Base-by-base conservation (phyloP, 208 protist species). In the Leishmania gerbilli region DNA sequence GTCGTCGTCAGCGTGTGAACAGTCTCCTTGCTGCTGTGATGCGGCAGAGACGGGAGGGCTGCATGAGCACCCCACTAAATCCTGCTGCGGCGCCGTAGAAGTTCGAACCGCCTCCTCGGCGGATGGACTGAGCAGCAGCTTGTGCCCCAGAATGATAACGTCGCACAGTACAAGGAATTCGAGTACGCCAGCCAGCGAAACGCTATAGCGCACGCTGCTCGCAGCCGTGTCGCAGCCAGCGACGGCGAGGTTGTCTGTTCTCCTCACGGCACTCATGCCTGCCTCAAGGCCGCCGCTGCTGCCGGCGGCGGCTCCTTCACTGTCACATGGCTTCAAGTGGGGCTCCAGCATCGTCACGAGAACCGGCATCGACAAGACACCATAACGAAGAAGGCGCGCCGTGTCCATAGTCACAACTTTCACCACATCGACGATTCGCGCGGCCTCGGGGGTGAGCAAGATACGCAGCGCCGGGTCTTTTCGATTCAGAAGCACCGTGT, bases 321-420 rank as follows among this genome's bases (percentile, higher is more conserved):
- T 37, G 11, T 45, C 68, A 2, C 24, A 11, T 55, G 47, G n/a
- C 81, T 19, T 53, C 17, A 80, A 81, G 42, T 85, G 82, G 27
- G 40, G 76, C 62, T 85, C 82, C 51, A 85, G 77, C 60, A 85
- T 81, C 13, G 77, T 60, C 34, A 74, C 79, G 7, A 85, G 55
- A 27, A 85, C 82, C 0, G 82, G 82, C 37, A 85, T 45, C 15
- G 82, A 60, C 24, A 85, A 62, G 24, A 85, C 82, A 19, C 82
- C 77, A 34, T 60, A 79, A 42, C 69, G 82, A 15, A 89, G 83
- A 19, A 89, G 83, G 13, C 81, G 80, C 6, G 76, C 80, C n/a
- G 80, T 81, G 71, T 89, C 86, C 15, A 81, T 83, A 40, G 79
- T 79, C 58, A 80, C 79, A 9, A 89, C 86, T 45, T 79, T 83